Percentiles rank a stretch among this genome's conserved stretches.
These are phyloP conservation scores for Aurinia saxatilis DNA, from an alignment of 345 rosid species.

Conservation along the genomic window DNA sequence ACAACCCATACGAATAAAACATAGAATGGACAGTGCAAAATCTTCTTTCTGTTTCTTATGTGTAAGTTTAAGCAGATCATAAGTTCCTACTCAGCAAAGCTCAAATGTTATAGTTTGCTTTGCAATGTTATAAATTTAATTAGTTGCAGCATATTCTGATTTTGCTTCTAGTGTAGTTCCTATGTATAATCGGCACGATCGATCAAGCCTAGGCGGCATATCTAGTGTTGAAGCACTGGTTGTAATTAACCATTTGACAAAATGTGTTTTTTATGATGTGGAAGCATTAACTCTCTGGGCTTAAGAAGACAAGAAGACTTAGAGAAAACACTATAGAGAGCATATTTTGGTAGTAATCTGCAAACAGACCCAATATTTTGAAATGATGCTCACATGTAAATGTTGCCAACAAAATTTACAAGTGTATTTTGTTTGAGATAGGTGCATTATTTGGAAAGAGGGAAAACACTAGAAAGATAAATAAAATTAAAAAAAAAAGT, in stretches of 20 bases:
- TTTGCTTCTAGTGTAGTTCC: no score
- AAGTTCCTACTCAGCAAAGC: background rate
- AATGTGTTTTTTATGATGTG: no score
- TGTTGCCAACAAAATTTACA: background rate
- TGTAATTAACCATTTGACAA: no score
- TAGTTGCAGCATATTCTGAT: no score
- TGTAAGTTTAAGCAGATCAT: background rate
- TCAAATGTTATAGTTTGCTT: no score
- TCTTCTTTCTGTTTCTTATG: background rate
- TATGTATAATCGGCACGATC: no score
- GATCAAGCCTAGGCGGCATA: no score
- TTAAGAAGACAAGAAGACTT: background rate
- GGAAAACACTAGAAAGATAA: background rate
- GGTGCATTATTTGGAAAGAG: background rate
- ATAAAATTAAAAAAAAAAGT: conserved; percentile 6
- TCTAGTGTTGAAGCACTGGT: no score
- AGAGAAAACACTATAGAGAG: background rate
- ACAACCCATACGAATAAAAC: background rate
- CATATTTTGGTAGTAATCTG: background rate
- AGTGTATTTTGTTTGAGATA: no score
- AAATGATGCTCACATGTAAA: conserved; percentile 4
- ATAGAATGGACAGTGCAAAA: background rate
- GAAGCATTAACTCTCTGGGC: background rate
- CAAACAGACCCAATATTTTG: background rate
- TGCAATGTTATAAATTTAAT: no score